Evolutionary conservation across 805 yeast species (phyloP), one percentile per base, ranked within the genome.

Genomic region (Lipomyces yamadae): DNA sequence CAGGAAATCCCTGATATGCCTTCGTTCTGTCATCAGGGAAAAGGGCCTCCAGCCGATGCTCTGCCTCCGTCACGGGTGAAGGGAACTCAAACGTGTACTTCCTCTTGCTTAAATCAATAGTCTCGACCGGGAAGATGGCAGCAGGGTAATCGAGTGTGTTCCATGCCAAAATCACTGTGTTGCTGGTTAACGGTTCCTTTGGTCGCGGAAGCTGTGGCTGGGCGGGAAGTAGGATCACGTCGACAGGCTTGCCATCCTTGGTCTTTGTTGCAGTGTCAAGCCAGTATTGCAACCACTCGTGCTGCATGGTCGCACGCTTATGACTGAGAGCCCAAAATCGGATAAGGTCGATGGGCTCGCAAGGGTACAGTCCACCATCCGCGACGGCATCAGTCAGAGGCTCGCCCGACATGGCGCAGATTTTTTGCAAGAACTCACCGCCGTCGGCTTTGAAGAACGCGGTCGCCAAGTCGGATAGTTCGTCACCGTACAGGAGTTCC

Each of bases 391-490:
- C 54, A 11, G 71, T 68, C 60, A 81, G 78, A 0, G 83, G 81
- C 73, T 83, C 85, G 6, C 82, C 83, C 1, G 83, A 74, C 8
- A 75, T 70, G 0, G 67, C 75, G 30, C 77, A 76, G 34, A 76
- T 77, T 42, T 77, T 72, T 63, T 75, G 74, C 67, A 79, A 73
- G 70, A 79, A 79, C 37, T 66, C 67, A 45, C 81, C 81, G 30
- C 83, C 84, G 71, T 83, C 85, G 53, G 84, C 79, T 24, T 77
- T 69, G 70, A 78, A 83, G 66, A 84, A 80, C 13, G 68, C 70
- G 5, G 77, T 72, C 55, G 80, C 77, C 30, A 78, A 60, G 2
- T 75, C 75, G 61, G 75, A 72, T 62, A 79, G 71, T 78, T 80
- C 85, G 78, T 55, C 80, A 80, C 61, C 84, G 76, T 52, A 76